phyloP scores from a whole-genome alignment of 805 yeast species.

The Candida fluviatilis region DNA sequence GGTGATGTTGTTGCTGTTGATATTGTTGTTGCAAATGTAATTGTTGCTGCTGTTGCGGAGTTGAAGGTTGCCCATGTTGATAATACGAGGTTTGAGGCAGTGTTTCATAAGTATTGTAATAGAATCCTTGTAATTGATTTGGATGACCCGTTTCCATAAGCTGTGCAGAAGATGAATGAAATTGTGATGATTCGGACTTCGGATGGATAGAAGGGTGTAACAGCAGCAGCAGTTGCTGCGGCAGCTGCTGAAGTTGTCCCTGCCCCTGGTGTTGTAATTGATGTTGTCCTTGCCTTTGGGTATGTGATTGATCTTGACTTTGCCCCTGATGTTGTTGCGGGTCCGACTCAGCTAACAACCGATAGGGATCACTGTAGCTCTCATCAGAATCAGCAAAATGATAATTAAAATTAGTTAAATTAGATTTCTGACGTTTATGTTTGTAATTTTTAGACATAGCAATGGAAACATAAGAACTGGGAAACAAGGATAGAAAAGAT shows the following conservation, averaged over 20 bases:
- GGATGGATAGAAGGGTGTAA: background rate
- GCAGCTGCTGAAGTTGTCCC: background rate
- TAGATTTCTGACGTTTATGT: constrained; percentile 38
- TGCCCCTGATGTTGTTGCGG: background rate
- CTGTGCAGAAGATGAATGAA: background rate
- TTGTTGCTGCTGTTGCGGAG: constrained; percentile 8
- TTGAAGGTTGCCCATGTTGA: background rate
- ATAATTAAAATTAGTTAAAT: constrained; percentile 26
- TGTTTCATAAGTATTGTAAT: background rate
- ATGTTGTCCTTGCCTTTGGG: background rate
- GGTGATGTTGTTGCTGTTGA: constrained; percentile 7
- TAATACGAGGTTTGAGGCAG: background rate
- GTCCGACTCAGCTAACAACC: background rate
- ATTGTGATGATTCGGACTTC: background rate
- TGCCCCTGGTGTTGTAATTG: background rate
- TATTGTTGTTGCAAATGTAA: constrained; percentile 8
- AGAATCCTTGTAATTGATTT: background rate
- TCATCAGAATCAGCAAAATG: constrained; percentile 15
- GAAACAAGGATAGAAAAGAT: background rate
- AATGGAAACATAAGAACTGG: constrained; percentile 2
- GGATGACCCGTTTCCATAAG: no score
- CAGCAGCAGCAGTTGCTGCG: background rate
- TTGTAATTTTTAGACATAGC: constrained; percentile 16
- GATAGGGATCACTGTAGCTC: background rate
- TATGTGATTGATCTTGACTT: background rate